Conservation (phyloP, 2,329 filamentous ascomycete genomes). For the Nemania sp. region DNA sequence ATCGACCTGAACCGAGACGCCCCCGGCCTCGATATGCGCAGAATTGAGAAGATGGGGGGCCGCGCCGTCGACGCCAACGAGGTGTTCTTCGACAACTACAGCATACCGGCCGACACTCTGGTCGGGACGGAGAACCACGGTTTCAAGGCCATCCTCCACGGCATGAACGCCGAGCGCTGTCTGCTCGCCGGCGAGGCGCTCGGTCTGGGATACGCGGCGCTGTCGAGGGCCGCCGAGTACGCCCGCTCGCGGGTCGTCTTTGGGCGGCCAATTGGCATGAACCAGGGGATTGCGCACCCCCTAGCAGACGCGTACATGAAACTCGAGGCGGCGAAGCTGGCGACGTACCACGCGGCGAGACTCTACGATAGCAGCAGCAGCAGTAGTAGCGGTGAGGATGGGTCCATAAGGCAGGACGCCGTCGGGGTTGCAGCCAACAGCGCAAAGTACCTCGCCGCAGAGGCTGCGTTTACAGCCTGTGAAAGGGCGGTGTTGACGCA, state of each 20-base stretch:
- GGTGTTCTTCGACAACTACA: slow-evolving; percentile 86
- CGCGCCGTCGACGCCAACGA: slow-evolving; percentile 86
- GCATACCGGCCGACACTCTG: slow-evolving; percentile 71
- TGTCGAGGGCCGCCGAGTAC: slow-evolving; percentile 72
- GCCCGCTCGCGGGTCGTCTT: slow-evolving; percentile 76
- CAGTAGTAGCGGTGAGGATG: slow-evolving; percentile 54
- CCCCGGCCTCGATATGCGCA: slow-evolving; percentile 73
- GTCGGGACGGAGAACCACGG: slow-evolving; percentile 80
- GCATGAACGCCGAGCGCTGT: slow-evolving; percentile 84
- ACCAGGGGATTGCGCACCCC: slow-evolving; percentile 74
- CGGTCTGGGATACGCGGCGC: slow-evolving; percentile 80
- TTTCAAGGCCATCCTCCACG: slow-evolving; percentile 82
- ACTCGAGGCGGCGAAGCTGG: slow-evolving; percentile 73
- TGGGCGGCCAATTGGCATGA: slow-evolving; percentile 72
- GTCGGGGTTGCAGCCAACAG: slow-evolving; percentile 75
- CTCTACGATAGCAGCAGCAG: slow-evolving; percentile 64
- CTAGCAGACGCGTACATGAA: slow-evolving; percentile 74
- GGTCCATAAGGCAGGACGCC: slow-evolving; percentile 63
- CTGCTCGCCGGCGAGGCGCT: slow-evolving; percentile 83
- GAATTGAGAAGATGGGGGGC: slow-evolving; percentile 88
- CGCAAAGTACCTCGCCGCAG: slow-evolving; percentile 77
- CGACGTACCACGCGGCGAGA: slow-evolving; percentile 73
- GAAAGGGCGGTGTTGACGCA: slow-evolving; percentile 70
- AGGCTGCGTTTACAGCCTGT: slow-evolving; percentile 72
- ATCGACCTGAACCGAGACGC: slow-evolving; percentile 75